Base-by-base conservation (phyloP, 2,329 filamentous ascomycete genomes). In the Ascochyta koolunga region DNA sequence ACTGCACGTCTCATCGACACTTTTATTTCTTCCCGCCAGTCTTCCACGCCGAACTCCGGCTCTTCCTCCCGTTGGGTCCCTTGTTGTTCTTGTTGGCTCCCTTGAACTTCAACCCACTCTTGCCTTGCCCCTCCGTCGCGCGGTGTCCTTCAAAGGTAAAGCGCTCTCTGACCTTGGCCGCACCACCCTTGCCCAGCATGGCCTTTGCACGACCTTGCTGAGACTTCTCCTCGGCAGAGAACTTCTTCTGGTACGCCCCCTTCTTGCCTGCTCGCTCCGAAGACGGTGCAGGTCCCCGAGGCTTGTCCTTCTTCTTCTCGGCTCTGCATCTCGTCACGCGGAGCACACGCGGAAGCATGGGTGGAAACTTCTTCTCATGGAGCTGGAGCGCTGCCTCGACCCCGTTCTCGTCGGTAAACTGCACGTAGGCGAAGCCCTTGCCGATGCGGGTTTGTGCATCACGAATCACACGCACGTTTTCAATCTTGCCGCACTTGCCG, bases 391-490 rank as follows among this genome's bases (percentile, higher is more conserved):
- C 95, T n/a, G 89, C 85, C 76, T 99, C 95, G 39, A 99, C 93
- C 38, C 88, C 82, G 67, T 96, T 97, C 59, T 83, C 86, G 67
- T 98, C 91, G 80, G 88, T 66, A 32, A 99, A 99, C 71, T 99
- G 95, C 15, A 99, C 93, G 69, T 99, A 99, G 58, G 96, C 96
- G 70, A 99, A 91, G 4, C 95, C 95, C 74, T 99, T 99, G 68
- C 95, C 92, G 25, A 99, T 91, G 43, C 96, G 86, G 7, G 96
- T 99, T 63, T 89, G 89, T 59, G 90, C 82, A 70, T 99, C 95
- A 50, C 95, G 87, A 44, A 97, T 85, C 18, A 99, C 92, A 29
- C 95, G 89, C 31, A 99, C 96, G 69, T 88, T 96, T 77, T 99
- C 93, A 11, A 99, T 90, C 60, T 84, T 89, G 62, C 93, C 93